Evolutionary conservation across 352 stramenopile species (phyloP), one percentile per base, ranked within the genome.

Genomic region (Globisporangium iwayamae): DNA sequence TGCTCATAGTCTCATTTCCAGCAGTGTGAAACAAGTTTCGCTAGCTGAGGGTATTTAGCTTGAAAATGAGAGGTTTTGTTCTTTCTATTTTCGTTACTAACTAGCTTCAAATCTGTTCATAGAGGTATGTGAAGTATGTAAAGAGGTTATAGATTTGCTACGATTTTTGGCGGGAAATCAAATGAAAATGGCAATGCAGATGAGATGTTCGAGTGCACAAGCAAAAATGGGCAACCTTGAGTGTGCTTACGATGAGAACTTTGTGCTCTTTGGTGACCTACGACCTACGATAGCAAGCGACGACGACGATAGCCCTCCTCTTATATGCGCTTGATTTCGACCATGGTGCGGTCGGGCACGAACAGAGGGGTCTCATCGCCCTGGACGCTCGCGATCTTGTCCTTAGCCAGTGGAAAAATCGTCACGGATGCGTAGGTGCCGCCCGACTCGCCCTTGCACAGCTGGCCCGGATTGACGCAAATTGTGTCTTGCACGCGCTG

Each of bases 401-500:
- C 90, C 36, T 77, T 75, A n/a, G 84, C 62, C 43, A 98, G 80
- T 14, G 94, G 93, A 54, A 98, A 80, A 38, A 99, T 87, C 41
- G 91, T 90, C 50, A 99, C 81, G 16, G 83, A 69, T 11, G 93
- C 92, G 75, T 97, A 99, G 1, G 95, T 98, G 52, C 96, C 96
- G 56, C 96, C 96, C 0, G 91, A 96, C 20, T 89, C 88, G 48
- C 91, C 94, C 75, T 98, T 98, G 57, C 90, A 96, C 25, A 99
- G 72, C 65, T 94, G 86, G 1, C 96, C 96, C 0, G 96, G 96
- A 73, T 99, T 99, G 53, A 99, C 74, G 67, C 96, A 96, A 34
- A 99, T 87, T 25, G 89, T 96, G 57, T 96, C 88, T 66, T 94
- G 78, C 30, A 98, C 76, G 22, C 93, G 77, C 74, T 97, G 88